Percentiles rank a stretch among this genome's conserved stretches.
These are phyloP conservation scores for Camellia lanceoleosa DNA, from an alignment of 148 eudicot species.

Conservation along the genomic window DNA sequence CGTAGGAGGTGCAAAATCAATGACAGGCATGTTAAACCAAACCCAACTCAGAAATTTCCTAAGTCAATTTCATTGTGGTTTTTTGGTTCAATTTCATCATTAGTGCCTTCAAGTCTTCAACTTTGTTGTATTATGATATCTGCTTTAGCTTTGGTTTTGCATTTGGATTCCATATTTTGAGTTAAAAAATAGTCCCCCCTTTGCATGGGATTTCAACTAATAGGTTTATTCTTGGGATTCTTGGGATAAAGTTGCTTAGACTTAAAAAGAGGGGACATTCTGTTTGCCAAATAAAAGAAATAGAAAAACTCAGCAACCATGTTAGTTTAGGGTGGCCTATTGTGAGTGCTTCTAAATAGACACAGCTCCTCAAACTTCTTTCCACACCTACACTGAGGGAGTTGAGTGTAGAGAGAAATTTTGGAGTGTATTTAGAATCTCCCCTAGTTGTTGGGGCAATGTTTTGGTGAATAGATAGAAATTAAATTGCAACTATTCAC, in stretches of 20 bases:
- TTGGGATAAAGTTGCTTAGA: neutral
- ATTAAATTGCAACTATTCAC: too few species aligned
- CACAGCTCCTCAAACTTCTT: too few species aligned
- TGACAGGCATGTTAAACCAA: slow-evolving; percentile 68
- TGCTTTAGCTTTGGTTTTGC: neutral
- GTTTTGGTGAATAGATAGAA: too few species aligned
- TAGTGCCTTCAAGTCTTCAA: neutral
- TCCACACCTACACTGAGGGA: too few species aligned
- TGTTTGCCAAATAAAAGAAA: too few species aligned
- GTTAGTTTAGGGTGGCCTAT: neutral
- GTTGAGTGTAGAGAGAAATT: too few species aligned
- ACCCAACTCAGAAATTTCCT: neutral
- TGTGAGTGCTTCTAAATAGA: neutral
- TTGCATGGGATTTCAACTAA: neutral
- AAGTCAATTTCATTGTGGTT: neutral
- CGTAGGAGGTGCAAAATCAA: slow-evolving; percentile 92
- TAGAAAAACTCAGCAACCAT: too few species aligned
- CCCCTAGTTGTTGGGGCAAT: too few species aligned
- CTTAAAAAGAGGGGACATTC: neutral
- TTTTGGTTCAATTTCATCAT: neutral
- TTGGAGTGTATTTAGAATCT: too few species aligned
- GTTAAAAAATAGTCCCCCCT: neutral
- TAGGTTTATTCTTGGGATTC: neutral
- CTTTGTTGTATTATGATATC: too few species aligned
- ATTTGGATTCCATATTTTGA: neutral